A percentile compares a stretch with the other conserved stretches of the same genome.
These are phyloP conservation scores for Chrysoporthe austroafricana DNA, from an alignment of 2,329 filamentous ascomycete species.

Conservation along the genomic window DNA sequence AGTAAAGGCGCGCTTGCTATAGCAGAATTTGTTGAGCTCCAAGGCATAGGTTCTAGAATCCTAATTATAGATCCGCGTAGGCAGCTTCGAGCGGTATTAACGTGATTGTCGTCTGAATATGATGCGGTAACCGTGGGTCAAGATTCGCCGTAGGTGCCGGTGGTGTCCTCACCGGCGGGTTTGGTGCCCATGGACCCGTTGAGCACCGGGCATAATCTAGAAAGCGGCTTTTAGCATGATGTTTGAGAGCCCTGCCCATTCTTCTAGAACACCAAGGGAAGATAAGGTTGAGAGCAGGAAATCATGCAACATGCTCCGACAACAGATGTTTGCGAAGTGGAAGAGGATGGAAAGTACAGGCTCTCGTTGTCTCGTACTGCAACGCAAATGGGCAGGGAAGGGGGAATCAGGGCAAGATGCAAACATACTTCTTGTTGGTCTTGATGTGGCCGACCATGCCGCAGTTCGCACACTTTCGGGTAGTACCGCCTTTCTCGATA, in stretches of 20 bases:
- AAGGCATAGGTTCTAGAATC: background rate
- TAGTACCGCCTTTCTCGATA: constrained; percentile 65
- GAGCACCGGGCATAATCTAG: constrained; percentile 27
- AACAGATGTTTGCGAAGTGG: no score
- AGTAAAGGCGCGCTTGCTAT: background rate
- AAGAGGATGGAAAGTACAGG: background rate
- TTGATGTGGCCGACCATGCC: constrained; percentile 97
- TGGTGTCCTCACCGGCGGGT: constrained; percentile 22
- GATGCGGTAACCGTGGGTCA: background rate
- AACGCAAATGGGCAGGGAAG: background rate
- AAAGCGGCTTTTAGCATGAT: background rate
- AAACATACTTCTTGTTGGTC: constrained; percentile 91
- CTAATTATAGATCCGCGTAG: background rate
- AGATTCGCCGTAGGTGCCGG: constrained; percentile 27
- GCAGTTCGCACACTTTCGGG: constrained; percentile 96
- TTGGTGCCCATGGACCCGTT: constrained; percentile 28
- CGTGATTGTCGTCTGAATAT: background rate
- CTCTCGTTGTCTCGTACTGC: background rate
- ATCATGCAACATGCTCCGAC: background rate
- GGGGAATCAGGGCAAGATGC: constrained; percentile 19
- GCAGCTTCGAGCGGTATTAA: background rate
- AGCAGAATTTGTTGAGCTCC: background rate
- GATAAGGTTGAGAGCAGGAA: background rate
- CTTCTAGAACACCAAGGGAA: background rate
- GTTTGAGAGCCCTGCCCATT: background rate